Evolutionary conservation across 1,284 basidiomycete species (phyloP).

Genomic region (Ustilago loliicola): DNA sequence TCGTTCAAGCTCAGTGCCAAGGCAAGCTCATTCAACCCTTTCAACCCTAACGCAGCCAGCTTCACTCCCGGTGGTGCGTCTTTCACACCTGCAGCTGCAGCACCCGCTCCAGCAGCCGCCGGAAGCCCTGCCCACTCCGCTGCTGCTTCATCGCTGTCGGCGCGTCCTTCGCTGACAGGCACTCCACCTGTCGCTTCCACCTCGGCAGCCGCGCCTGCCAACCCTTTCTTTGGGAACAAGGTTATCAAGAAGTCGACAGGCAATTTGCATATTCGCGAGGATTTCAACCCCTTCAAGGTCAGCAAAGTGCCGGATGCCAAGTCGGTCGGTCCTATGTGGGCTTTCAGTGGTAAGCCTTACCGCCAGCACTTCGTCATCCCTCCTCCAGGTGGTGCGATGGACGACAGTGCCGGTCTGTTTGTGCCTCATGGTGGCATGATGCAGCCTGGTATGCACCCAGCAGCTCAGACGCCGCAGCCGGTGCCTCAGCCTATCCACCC

Average conservation of each 20-base stretch:
- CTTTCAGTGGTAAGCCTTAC: constrained; percentile 88
- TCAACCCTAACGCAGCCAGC: constrained; percentile 72
- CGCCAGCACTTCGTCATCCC: constrained; percentile 76
- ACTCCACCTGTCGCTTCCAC: constrained; percentile 35
- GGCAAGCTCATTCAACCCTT: constrained; percentile 80
- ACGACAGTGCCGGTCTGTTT: constrained; percentile 43
- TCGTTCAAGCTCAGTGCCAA: constrained; percentile 86
- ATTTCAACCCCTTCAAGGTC: constrained; percentile 93
- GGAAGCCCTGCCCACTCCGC: constrained; percentile 31
- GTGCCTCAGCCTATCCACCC: constrained; percentile 39
- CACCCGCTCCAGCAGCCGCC: constrained; percentile 49
- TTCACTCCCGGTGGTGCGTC: constrained; percentile 72
- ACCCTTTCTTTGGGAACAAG: constrained; percentile 88
- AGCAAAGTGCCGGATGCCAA: constrained; percentile 82
- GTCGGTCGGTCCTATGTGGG: constrained; percentile 83
- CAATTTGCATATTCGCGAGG: constrained; percentile 85
- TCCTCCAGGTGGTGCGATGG: constrained; percentile 29
- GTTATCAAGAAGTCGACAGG: constrained; percentile 78
- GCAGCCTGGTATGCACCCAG: constrained; percentile 50
- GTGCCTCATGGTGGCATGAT: constrained; percentile 39
- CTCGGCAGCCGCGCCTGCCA: constrained; percentile 72
- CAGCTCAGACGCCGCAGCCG: constrained; percentile 35
- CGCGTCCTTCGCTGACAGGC: constrained; percentile 72
- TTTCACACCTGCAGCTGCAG: constrained; percentile 19
- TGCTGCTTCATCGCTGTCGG: constrained; percentile 25